These are phyloP conservation scores for Agaricus sinodeliciosus DNA, from an alignment of 768 basidiomycete species.

Conservation along the genomic window DNA sequence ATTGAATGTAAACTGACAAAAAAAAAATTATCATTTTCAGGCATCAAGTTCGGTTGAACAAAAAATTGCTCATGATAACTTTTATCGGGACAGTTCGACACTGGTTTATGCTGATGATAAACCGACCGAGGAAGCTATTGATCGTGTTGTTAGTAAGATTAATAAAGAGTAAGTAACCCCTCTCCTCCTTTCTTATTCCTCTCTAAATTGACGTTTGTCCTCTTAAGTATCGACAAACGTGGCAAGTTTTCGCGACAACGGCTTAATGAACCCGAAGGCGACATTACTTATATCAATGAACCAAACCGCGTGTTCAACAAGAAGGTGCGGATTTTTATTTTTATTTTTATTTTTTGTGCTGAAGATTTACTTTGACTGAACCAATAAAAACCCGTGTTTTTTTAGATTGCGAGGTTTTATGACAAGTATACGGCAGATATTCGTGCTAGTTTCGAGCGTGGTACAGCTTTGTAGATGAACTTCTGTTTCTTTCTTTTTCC, in stretches of 20 bases:
- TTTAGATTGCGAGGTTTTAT: constrained; percentile 90
- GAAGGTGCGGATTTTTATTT: no score
- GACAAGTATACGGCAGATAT: constrained; percentile 97
- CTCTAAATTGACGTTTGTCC: no score
- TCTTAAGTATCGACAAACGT: constrained; percentile 88
- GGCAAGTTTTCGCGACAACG: constrained; percentile 85
- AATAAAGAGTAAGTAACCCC: constrained; percentile 81
- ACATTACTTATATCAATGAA: constrained; percentile 99
- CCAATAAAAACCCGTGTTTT: no score
- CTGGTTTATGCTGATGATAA: constrained; percentile 93
- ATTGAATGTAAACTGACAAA: constrained; percentile 17
- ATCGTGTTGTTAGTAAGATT: constrained; percentile 84
- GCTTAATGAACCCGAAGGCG: constrained; percentile 88
- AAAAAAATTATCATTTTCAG: not conserved
- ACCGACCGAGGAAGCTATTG: constrained; percentile 92
- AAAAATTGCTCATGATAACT: constrained; percentile 63
- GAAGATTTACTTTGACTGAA: no score
- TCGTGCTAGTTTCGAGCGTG: constrained; percentile 95
- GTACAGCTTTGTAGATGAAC: constrained; percentile 67
- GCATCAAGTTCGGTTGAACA: constrained; percentile 33
- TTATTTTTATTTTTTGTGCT: no score
- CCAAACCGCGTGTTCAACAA: constrained; percentile 97
- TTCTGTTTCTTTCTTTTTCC: no score
- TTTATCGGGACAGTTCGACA: constrained; percentile 92
- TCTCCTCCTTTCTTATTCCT: not conserved